phyloP scores from a whole-genome alignment of 2,329 filamentous ascomycete genomes.

The Penicillium sp. region DNA sequence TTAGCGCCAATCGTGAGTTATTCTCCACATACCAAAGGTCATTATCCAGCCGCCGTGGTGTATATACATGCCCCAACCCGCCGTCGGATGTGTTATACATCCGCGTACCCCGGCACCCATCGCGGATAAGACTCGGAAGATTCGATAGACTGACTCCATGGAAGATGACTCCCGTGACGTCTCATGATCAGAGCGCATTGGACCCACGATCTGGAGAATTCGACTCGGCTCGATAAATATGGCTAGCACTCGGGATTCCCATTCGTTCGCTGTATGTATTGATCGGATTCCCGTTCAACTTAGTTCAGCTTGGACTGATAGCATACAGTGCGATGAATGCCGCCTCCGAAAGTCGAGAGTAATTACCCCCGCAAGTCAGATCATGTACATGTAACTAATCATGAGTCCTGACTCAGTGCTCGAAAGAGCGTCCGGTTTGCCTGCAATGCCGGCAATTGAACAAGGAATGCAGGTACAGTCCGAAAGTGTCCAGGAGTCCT shows the following conservation, averaged over 20 bases:
- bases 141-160: constrained; percentile 18
- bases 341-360: constrained; percentile 40
- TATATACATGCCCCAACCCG: background rate
- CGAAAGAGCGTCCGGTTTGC: constrained; percentile 41
- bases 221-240: constrained; percentile 30
- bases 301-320: constrained; percentile 1
- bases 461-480: constrained; percentile 42
- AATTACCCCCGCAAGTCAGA: constrained; percentile 3
- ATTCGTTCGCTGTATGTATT: constrained; percentile 39
- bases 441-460: constrained; percentile 38
- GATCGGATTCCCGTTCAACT: background rate
- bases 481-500: constrained; percentile 40
- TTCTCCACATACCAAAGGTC: background rate
- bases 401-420: constrained; percentile 30
- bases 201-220: constrained; percentile 21
- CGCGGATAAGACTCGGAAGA: background rate
- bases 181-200: constrained; percentile 31
- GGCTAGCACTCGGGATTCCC: constrained; percentile 40
- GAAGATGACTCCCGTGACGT: constrained; percentile 32
- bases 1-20: constrained; percentile 36
- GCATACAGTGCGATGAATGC: constrained; percentile 38
- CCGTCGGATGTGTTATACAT: constrained; percentile 7
- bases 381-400: constrained; percentile 3
- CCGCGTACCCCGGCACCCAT: background rate
- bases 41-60: background rate